phyloP scores from a whole-genome alignment of 257 asterid species.

The Capsicum baccatum region DNA sequence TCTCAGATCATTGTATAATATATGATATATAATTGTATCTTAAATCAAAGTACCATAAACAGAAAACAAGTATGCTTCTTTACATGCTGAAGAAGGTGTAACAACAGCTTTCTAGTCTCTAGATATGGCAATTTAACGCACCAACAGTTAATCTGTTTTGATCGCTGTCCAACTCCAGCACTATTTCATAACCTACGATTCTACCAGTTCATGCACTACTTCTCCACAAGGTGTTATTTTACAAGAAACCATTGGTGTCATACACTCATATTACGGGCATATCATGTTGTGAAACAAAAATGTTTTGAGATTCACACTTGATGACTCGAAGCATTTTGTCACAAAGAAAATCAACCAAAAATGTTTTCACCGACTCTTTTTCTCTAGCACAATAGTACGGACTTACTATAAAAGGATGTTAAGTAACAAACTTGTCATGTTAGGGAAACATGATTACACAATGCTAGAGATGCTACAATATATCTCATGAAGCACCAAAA shows the following conservation, averaged over 20 bases:
- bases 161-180: not conserved
- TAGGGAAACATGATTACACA: not conserved
- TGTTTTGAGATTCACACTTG: not conserved
- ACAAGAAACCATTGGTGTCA: not conserved
- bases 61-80: not conserved
- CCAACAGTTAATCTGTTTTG: not conserved
- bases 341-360: not conserved
- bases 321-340: not conserved
- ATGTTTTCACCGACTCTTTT: not conserved
- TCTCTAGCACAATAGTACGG: not conserved
- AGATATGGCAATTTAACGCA: not conserved
- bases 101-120: not conserved
- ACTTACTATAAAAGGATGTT: not conserved
- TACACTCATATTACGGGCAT: not conserved
- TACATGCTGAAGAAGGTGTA: not conserved
- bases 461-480: not conserved
- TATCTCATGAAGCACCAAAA: not conserved
- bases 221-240: not conserved
- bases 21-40: no score
- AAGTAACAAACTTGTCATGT: not conserved
- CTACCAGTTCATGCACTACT: not conserved
- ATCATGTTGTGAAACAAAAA: not conserved
- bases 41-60: not conserved
- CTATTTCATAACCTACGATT: not conserved
- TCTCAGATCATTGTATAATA: no score